Conservation (phyloP, 169 alveolate genomes). For the Cryptosporidium muris region DNA sequence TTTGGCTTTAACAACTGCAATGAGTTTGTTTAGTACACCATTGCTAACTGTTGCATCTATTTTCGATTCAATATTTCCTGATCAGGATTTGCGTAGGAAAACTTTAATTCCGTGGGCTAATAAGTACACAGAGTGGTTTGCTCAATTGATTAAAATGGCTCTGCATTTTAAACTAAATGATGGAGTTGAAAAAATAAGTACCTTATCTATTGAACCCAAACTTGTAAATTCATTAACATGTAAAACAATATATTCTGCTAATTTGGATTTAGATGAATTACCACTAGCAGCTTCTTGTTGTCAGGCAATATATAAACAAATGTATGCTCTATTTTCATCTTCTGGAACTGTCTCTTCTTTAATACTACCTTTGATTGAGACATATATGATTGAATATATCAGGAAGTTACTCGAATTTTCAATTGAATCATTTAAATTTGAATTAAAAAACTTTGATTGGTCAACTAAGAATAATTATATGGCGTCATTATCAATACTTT, state of each 20-base stretch:
- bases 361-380: constrained; percentile 36
- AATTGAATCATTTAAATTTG: constrained; percentile 9
- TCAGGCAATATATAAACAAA: constrained; percentile 30
- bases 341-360: constrained; percentile 15
- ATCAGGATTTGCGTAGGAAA: no score
- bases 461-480: not conserved
- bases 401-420: constrained; percentile 57
- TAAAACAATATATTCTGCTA: constrained; percentile 36
- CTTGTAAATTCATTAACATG: not conserved
- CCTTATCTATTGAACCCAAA: not conserved
- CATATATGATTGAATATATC: constrained; percentile 48
- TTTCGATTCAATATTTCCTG: constrained; percentile 33
- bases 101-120: constrained; percentile 32
- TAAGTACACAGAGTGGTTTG: constrained; percentile 33
- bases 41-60: constrained; percentile 3
- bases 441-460: constrained; percentile 12
- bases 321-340: constrained; percentile 27
- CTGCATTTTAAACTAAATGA: not conserved
- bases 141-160: constrained; percentile 14
- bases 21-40: constrained; percentile 13
- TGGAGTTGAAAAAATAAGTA: not conserved
- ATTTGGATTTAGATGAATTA: constrained; percentile 17
- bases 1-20: constrained; percentile 29
- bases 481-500: no score
- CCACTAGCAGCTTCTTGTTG: constrained; percentile 48